Percentiles rank a stretch among this genome's conserved stretches.
Evolutionary conservation across 805 yeast genomes (phyloP).

Genomic region (Pichia californica): DNA sequence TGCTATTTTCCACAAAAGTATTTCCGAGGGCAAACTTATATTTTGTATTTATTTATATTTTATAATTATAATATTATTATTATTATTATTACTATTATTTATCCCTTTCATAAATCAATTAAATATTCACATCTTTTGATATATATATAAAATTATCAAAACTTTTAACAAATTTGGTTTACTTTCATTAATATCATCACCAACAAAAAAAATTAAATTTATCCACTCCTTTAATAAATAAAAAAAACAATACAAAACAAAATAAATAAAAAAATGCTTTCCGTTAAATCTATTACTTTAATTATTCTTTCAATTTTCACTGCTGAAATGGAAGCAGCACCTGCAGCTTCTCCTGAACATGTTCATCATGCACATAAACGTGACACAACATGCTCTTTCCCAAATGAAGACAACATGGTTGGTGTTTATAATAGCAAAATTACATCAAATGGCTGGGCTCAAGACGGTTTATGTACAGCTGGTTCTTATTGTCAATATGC

Average conservation of each 20-base stretch:
- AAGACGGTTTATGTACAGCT: constrained; percentile 63
- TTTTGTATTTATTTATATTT: too few relatives aligned
- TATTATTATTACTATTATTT: too few relatives aligned
- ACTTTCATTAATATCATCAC: too few relatives aligned
- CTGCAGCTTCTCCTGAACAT: constrained; percentile 8
- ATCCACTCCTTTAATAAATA: too few relatives aligned
- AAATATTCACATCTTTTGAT: too few relatives aligned
- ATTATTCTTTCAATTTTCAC: background rate
- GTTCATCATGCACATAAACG: constrained; percentile 10
- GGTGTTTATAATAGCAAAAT: constrained; percentile 44
- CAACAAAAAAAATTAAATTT: too few relatives aligned
- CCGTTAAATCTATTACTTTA: constrained; percentile 5
- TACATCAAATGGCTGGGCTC: constrained; percentile 84
- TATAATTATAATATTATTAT: too few relatives aligned
- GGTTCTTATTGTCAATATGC: constrained; percentile 91
- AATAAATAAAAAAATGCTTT: constrained; percentile 6
- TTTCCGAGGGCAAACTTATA: too few relatives aligned
- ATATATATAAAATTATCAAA: too few relatives aligned
- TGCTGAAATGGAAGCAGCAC: constrained; percentile 2
- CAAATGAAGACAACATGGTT: constrained; percentile 60
- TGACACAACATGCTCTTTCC: constrained; percentile 50
- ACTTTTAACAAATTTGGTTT: too few relatives aligned
- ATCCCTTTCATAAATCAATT: too few relatives aligned
- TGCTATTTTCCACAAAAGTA: too few relatives aligned
- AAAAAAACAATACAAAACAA: background rate